phyloP scores from a whole-genome alignment of 176 grass and related monocot species.

The Thalia dealbata region DNA sequence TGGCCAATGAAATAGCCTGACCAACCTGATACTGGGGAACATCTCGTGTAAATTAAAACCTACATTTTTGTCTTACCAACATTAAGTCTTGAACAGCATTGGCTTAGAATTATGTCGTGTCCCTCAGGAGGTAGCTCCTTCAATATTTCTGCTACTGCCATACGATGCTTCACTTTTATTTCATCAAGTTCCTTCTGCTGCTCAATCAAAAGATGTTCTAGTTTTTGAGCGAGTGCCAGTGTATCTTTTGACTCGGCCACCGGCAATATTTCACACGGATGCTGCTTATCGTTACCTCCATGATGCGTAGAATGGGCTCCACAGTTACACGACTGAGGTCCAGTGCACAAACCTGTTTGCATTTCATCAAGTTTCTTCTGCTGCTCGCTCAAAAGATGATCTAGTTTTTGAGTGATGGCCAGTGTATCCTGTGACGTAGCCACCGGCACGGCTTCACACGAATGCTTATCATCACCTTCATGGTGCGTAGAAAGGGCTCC shows the following conservation, averaged over 20 bases:
- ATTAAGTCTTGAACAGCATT: conserved; percentile 33
- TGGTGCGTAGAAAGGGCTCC: background rate
- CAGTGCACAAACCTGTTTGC: conserved; percentile 4
- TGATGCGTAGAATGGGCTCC: background rate
- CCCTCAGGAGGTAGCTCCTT: conserved; percentile 26
- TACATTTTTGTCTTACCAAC: background rate
- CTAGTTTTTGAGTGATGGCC: conserved; percentile 20
- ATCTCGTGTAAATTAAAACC: background rate
- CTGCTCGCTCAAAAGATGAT: conserved; percentile 30
- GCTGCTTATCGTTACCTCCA: background rate
- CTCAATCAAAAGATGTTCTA: conserved; percentile 25
- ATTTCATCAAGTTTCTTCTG: conserved; percentile 30
- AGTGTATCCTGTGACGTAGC: background rate
- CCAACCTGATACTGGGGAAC: background rate
- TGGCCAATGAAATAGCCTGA: background rate
- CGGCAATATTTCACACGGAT: background rate
- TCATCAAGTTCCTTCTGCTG: conserved; percentile 37
- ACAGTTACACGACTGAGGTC: background rate
- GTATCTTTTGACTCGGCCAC: background rate
- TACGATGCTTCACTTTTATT: conserved; percentile 33
- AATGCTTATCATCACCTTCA: background rate
- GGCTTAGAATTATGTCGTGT: conserved; percentile 30
- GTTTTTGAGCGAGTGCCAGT: conserved; percentile 12
- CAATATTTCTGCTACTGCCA: conserved; percentile 27
- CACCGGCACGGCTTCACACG: conserved; percentile 2